A percentile compares a stretch with the other conserved stretches of the same genome.
Evolutionary conservation across 2,329 filamentous ascomycete species (phyloP).

Genomic region (Purpureocillium lavendulum): DNA sequence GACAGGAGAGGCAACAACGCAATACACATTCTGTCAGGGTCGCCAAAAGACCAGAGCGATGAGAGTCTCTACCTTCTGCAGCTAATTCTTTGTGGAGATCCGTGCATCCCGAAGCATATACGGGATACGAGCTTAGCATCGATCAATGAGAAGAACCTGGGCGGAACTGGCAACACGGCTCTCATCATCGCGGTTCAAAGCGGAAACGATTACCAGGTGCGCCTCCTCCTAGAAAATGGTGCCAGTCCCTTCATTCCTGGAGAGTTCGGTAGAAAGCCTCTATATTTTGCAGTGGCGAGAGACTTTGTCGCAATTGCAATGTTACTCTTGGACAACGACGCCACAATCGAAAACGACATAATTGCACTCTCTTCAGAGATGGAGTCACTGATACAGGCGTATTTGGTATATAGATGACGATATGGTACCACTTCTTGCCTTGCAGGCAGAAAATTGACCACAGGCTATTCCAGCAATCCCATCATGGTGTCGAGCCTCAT

Average conservation of each 20-base stretch:
- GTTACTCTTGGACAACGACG: neutral
- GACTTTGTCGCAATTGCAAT: neutral
- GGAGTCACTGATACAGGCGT: neutral
- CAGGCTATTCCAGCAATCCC: too few relatives aligned
- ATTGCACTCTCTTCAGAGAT: neutral
- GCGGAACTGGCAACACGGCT: neutral
- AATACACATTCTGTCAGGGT: neutral
- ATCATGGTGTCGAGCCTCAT: too few relatives aligned
- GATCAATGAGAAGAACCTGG: neutral
- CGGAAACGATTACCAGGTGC: neutral
- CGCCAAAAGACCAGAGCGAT: neutral
- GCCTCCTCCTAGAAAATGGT: neutral
- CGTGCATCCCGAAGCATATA: neutral
- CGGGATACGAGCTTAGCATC: neutral
- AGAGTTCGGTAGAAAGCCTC: neutral
- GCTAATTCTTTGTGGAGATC: neutral
- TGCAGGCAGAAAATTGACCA: too few relatives aligned
- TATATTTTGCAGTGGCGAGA: neutral
- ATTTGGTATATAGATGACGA: too few relatives aligned
- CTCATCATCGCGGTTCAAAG: neutral
- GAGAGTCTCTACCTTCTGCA: neutral
- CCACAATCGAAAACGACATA: neutral
- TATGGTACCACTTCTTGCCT: too few relatives aligned
- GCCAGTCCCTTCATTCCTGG: neutral
- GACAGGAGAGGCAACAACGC: neutral